Base-by-base conservation (phyloP, 164 flowering plant species). In the Cinnamomum micranthum region DNA sequence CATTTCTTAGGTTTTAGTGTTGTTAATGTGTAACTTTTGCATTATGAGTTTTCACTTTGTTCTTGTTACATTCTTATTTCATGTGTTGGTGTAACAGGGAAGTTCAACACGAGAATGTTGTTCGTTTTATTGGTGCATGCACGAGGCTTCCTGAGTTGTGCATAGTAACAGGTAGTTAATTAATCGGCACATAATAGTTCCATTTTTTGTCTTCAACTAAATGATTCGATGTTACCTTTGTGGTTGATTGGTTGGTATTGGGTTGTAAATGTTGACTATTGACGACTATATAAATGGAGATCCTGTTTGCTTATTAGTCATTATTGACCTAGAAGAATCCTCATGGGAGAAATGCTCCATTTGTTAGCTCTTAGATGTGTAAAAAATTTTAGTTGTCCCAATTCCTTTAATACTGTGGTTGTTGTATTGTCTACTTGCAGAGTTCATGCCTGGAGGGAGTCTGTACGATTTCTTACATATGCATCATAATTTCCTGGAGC, bases 361-460 rank as follows among this genome's bases (percentile, higher is more conserved):
- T 35, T 41, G 47, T 41, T 41, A 41, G 60, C n/a, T 28, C 51
- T 10, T 20, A 52, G 4, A 22, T 20, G 4, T 52, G 41, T 35
- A 7, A 4, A 47, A 0, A 5, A 7, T 52, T 23, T 20, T 35
- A 35, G 13, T 22, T 31, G 76, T 55, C 60, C 20, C 60, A 55
- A 19, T 68, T 68, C 5, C 11, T n/a, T 28, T 15, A 28, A 27
- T 68, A 55, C 52, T 72, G 59, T 13, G 10, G 47, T 73, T 28
- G 5, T 81, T 62, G 55, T 68, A 12, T 80, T 76, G 12, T 69
- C 68, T 82, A 51, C 69, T 80, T 88, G 87, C 88, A 95, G 99
- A 95, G 84, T 93, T 80, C 84, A 93, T 93, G 99, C 89, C 90
- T 66, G 96, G 98, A 70, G 99, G 99, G 70, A 95, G 97, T 85